Base-by-base conservation (phyloP, 2,329 filamentous ascomycete species). In the Venturia aucupariae region DNA sequence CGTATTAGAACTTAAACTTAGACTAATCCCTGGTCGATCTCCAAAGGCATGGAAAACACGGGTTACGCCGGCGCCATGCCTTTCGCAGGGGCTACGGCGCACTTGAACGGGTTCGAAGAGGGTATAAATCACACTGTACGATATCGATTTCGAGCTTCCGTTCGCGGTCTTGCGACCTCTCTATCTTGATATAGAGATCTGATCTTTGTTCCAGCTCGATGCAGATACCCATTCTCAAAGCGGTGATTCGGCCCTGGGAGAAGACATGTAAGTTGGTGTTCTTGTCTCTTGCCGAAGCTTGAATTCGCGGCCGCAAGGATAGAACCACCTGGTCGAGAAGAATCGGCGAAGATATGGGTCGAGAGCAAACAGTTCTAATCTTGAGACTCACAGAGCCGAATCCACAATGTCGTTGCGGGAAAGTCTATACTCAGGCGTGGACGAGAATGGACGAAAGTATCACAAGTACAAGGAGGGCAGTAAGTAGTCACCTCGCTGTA, bases 391-490 rank as follows among this genome's bases (percentile, higher is more conserved):
- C 24, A 64, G 62, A 41, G 30, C 63, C 15, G 63, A 60, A 24
- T 64, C 63, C 22, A 64, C 63, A 24, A 27, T 39, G 19, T 64
- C 63, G 6, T 42, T 64, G 35, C 27, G 38, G 24, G 63, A 55
- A 35, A 64, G 63, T 61, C 55, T 64, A 8, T 64, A 61, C 38
- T 27, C 63, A n/a, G 63, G 51, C 17, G 63, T 64, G 6, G 27
- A 42, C 17, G 63, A 64, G 44, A 64, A 64, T 51, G 63, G 63
- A n/a, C 54, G 63, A 19, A 38, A 57, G 13, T 64, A 64, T 19
- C 63, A 64, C 27, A 41, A 27, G 11, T 64, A 64, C 30, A 64
- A 64, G 41, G 59, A 64, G 64, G 64, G 64, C 27, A 48, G 60
- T 64, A 19, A 41, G 62, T 64, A 30, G 10, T 44, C 1, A 24